Evolutionary conservation across 1,284 basidiomycete species (phyloP).

Genomic region (Cutaneotrichosporon sp.): DNA sequence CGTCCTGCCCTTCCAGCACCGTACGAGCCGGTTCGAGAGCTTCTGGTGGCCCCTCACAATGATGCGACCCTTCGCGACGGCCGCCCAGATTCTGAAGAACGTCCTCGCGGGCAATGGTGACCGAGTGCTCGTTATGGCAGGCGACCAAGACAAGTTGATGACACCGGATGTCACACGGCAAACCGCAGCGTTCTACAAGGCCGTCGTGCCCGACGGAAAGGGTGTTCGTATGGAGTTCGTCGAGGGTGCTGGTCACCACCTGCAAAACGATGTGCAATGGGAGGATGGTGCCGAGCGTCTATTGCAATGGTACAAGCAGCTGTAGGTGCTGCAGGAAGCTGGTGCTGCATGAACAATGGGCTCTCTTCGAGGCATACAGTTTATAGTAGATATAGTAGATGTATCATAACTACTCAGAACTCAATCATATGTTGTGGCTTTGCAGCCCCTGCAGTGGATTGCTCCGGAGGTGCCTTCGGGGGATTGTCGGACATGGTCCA

Average conservation of each 20-base stretch:
- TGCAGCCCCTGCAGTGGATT: no score
- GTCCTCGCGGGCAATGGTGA: background rate
- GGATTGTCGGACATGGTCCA: no score
- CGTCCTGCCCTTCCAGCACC: slow-evolving; percentile 8
- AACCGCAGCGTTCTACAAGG: slow-evolving; percentile 9
- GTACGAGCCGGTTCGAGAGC: slow-evolving; percentile 8
- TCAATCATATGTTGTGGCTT: no score
- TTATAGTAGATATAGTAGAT: background rate
- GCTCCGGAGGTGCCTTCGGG: no score
- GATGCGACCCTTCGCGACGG: slow-evolving; percentile 8
- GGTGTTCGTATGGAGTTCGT: slow-evolving; percentile 6
- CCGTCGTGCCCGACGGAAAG: background rate
- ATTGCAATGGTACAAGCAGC: slow-evolving; percentile 1
- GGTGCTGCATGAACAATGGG: background rate
- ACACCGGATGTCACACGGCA: slow-evolving; percentile 7
- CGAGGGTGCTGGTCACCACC: slow-evolving; percentile 11
- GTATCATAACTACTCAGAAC: slow-evolving; percentile 3
- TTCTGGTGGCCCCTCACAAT: slow-evolving; percentile 10
- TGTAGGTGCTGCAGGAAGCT: no score
- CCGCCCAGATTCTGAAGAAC: background rate
- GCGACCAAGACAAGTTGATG: slow-evolving; percentile 11
- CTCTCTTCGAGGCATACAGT: background rate
- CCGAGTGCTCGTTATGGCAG: slow-evolving; percentile 9
- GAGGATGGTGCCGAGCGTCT: slow-evolving; percentile 7
- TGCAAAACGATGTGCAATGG: slow-evolving; percentile 16